Evolutionary conservation across 768 basidiomycete genomes (phyloP).

Genomic region (Kwoniella mangroviensis): DNA sequence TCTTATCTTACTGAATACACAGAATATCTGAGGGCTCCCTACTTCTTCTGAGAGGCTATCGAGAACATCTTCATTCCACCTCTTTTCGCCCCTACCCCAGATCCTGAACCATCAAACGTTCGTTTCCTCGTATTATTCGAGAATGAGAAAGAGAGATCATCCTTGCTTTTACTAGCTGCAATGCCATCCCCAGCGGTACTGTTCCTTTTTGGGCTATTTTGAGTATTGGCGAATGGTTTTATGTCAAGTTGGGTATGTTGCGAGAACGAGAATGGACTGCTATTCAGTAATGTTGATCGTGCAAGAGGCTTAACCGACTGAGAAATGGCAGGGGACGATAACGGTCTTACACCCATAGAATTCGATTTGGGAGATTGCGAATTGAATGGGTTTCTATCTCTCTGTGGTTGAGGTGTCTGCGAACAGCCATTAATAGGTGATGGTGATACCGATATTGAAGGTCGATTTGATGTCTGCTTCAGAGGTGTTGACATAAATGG

Average conservation of each 20-base stretch:
- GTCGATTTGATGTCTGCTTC: neutral
- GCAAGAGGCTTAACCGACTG: neutral
- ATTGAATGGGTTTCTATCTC: constrained; percentile 1
- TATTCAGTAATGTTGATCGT: neutral
- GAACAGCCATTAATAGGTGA: neutral
- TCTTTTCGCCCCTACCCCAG: constrained; percentile 3
- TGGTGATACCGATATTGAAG: neutral
- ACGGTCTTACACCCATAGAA: constrained; percentile 10
- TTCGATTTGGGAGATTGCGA: neutral
- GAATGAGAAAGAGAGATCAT: constrained; percentile 8
- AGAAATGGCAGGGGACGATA: neutral
- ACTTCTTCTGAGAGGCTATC: constrained; percentile 5
- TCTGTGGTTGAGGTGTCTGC: neutral
- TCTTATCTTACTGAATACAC: too few relatives aligned
- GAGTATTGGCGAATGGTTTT: too few relatives aligned
- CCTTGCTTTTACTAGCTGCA: neutral
- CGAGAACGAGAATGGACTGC: neutral
- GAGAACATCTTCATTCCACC: constrained; percentile 30
- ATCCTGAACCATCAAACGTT: constrained; percentile 9
- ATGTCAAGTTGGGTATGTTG: neutral
- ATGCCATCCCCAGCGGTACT: neutral
- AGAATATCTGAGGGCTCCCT: too few relatives aligned
- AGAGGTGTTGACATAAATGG: neutral
- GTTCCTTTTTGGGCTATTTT: neutral
- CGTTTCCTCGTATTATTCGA: constrained; percentile 11